Evolutionary conservation across 192 early-diverging fungal species (phyloP), one percentile per base, ranked within the genome.

Genomic region (Podila epicladia): DNA sequence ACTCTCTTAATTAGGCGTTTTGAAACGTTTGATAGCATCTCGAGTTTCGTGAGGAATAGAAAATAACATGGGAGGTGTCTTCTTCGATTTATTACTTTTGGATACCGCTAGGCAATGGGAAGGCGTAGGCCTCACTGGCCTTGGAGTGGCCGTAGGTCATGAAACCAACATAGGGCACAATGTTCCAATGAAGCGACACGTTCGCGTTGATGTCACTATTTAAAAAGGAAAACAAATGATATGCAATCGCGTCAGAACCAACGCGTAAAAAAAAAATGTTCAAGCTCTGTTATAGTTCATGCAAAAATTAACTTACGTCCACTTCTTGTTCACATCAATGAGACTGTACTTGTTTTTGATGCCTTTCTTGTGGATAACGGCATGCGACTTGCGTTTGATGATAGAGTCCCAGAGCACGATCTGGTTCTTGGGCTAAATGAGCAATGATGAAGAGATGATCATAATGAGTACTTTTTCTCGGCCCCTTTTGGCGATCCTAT

Each of bases 381-480:
- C 92, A 19, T 91, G 84, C 33, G 91, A 87, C 72, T 94, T 93
- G 68, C 72, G 72, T 37, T 77, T 79, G 67, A 97, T 93, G 66
- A 96, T 94, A 37, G 87, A 85, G 80, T 97, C 95, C 94, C 94
- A 97, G 37, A 97, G 67, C 3, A 93, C 89, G 48, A 94, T 88
- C 68, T 95, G 90, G 72, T 97, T 97, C 50, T 75, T 76, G 50
- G 83, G 63, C 87, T 92, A 77, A 26, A 62, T 9, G 41, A 82
- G 58, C 8, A 49, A 5, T 50, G 7, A 67, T 58, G 33, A 51
- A 15, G 29, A 63, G 28, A 2, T 22, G 37, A 28, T 26, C 17
- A 19, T 35, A 20, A 53, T 71, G 63, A 51, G 50, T 2, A n/a
- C 13, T 13, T 20, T 20, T 20, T n/a, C 49, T 51, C 20, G 6